Base-by-base conservation (phyloP, 1,284 basidiomycete species). In the Nidula niveotomentosa region DNA sequence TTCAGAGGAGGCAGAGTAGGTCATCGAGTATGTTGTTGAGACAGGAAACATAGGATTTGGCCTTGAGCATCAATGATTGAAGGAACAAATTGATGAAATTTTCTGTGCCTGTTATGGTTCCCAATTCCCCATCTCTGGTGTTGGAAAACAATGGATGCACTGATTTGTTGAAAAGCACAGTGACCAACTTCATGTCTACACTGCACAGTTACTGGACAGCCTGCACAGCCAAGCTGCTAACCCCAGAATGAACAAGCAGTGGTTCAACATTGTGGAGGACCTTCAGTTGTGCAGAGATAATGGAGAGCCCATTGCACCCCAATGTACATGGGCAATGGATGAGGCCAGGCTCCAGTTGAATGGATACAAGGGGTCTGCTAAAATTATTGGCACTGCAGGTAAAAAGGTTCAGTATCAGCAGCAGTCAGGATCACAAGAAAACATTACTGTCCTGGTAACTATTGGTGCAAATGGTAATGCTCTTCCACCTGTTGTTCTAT, bases 401-500 rank as follows among this genome's bases (percentile, higher is more conserved):
- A 58, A 59, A 8, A 52, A 55, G 6, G 51, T 59, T 1, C 62
- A 62, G 34, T 61, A 70, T 48, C 56, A 65, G 41, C 62, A 70
- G n/a, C 54, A 60, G n/a, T 57, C 60, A 48, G 68, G 66, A 0
- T 61, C 66, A 36, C 54, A 60, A 1, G 69, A 77, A 53, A 67
- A 74, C 18, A 64, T 73, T 10, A 76, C 73, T 0, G 59, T 73
- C 1, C 52, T 76, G 13, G 66, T 70, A 7, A 68, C 62, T 15
- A 68, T 76, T n/a, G 68, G 67, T 56, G 71, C 69, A 0, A 65
- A 73, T 62, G 75, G 71, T 1, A 60, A 58, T 2, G 44, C 46
- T 0, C 34, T 67, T 0, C 39, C 54, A 7, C 68, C 70, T 4
- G 48, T 59, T 0, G 63, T 72, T 8, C 63, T 73, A 18, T 69